These are phyloP conservation scores for Hysterangium stoloniferum DNA, from an alignment of 768 basidiomycete genomes.

Conservation along the genomic window DNA sequence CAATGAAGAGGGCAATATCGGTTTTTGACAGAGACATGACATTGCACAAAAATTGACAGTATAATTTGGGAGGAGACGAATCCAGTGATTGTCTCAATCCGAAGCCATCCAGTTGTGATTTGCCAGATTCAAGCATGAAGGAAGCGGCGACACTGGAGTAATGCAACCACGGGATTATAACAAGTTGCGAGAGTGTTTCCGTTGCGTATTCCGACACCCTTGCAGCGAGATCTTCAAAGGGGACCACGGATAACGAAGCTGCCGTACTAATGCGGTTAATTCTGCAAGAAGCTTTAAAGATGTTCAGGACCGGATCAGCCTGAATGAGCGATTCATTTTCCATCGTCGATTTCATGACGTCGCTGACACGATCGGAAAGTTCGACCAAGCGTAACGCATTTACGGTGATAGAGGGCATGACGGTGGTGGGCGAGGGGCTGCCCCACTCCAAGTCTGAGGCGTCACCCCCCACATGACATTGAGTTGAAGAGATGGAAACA, in stretches of 20 bases:
- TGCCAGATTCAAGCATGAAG: constrained; percentile 5
- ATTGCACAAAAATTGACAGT: constrained; percentile 78
- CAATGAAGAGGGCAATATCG: constrained; percentile 82
- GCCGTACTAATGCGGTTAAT: constrained; percentile 43
- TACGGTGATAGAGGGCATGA: constrained; percentile 21
- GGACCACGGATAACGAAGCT: constrained; percentile 31
- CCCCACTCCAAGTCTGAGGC: background rate
- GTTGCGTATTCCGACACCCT: constrained; percentile 64
- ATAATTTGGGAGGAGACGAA: constrained; percentile 43
- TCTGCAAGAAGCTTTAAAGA: constrained; percentile 71
- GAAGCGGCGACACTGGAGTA: constrained; percentile 24
- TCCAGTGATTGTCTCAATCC: constrained; percentile 20
- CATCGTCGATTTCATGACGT: constrained; percentile 51
- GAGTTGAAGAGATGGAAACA: background rate
- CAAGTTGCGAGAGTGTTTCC: constrained; percentile 54
- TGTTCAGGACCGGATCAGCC: constrained; percentile 63
- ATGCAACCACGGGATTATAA: constrained; percentile 77
- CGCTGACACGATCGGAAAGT: constrained; percentile 56
- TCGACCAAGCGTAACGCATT: constrained; percentile 86
- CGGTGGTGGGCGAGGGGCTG: background rate
- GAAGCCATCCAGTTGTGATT: constrained; percentile 9
- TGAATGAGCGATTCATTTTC: constrained; percentile 61
- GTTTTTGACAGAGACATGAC: constrained; percentile 62
- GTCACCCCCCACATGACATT: background rate
- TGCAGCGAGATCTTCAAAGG: constrained; percentile 30